Evolutionary conservation across 352 stramenopile genomes (phyloP).

Genomic region (Pythium vanterpoolii): DNA sequence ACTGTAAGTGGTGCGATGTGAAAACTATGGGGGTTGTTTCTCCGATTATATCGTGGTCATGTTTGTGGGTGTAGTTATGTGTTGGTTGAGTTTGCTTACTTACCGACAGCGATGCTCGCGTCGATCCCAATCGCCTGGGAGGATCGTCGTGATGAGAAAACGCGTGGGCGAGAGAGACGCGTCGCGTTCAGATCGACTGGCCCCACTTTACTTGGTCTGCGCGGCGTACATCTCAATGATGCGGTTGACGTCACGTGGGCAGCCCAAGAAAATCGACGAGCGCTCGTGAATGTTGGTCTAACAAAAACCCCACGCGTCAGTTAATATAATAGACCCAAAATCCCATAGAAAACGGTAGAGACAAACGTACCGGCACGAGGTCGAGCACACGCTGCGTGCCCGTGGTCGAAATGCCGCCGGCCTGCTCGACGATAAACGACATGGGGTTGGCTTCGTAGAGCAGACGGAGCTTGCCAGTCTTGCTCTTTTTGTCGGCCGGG

Average conservation of each 20-base stretch:
- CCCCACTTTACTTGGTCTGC: constrained; percentile 35
- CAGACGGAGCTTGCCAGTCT: constrained; percentile 94
- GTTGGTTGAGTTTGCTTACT: too few species aligned
- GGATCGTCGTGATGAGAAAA: too few species aligned
- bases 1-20: too few species aligned
- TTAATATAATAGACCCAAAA: neutral
- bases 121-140: too few species aligned
- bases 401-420: constrained; percentile 94
- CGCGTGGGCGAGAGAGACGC: neutral
- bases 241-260: constrained; percentile 82
- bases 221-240: constrained; percentile 74
- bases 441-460: constrained; percentile 99
- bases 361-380: constrained; percentile 76
- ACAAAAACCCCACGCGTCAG: neutral
- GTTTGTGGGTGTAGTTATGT: too few species aligned
- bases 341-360: constrained; percentile 6
- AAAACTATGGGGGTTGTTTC: too few species aligned
- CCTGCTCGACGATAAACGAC: constrained; percentile 98
- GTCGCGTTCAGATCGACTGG: neutral
- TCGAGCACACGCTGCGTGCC: constrained; percentile 93
- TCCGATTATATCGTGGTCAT: too few species aligned
- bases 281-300: constrained; percentile 95
- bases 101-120: too few species aligned
- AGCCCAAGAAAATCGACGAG: constrained; percentile 97
- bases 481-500: constrained; percentile 93